Evolutionary conservation across 805 yeast genomes (phyloP), one percentile per base, ranked within the genome.

Genomic region (Pichia nakasei): DNA sequence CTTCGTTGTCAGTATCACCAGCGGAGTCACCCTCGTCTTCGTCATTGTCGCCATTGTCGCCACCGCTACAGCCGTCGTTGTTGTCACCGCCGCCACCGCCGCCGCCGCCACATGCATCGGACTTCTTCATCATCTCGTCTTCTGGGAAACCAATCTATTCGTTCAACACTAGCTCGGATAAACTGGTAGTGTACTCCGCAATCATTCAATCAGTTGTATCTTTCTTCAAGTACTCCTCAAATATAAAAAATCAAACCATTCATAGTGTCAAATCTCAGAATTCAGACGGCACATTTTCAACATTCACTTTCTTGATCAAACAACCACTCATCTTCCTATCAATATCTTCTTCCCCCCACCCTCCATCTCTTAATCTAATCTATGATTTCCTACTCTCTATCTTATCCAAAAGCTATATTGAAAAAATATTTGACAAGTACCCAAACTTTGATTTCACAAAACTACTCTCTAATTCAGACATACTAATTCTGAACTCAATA

Each of bases 71-170:
- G n/a, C n/a, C n/a, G n/a, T n/a, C n/a, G n/a, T n/a, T n/a, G n/a
- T n/a, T n/a, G n/a, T n/a, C n/a, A n/a, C n/a, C n/a, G n/a, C n/a
- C n/a, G n/a, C n/a, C n/a, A n/a, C n/a, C n/a, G n/a, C n/a, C n/a
- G n/a, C n/a, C n/a, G n/a, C n/a, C n/a, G n/a, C n/a, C n/a, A n/a
- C n/a, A n/a, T n/a, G n/a, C n/a, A n/a, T n/a, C n/a, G n/a, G n/a
- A n/a, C n/a, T 85, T 82, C 55, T 82, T 85, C 52, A 75, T 88
- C 3, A 66, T 88, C 9, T 84, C 95, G 0, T 66, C 80, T 2
- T 95, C 96, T 1, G 96, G 96, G 0, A 88, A 88, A 58, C 95
- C 95, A 2, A 81, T 88, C 6, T 88, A 82, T 60, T 76, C 94
- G 2, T 68, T 81, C 70, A 76, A 80, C 57, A 94, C 93, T 2